These are phyloP conservation scores for Candida silvatica DNA, from an alignment of 805 yeast genomes.

Conservation along the genomic window DNA sequence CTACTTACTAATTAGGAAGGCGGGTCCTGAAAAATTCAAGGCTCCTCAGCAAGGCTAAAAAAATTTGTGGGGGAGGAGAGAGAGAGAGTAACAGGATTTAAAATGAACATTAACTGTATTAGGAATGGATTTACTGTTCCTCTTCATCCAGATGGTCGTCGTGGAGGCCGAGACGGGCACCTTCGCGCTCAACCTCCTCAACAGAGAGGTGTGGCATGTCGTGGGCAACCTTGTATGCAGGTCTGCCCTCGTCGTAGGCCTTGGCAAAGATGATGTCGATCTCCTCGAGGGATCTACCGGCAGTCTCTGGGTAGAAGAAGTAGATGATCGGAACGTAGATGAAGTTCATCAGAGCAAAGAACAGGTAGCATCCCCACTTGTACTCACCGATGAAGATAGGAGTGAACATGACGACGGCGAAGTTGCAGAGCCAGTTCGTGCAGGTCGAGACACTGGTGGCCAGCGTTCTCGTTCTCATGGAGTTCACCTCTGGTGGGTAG, in stretches of 20 bases:
- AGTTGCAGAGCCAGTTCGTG: slow-evolving; percentile 64
- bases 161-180: slow-evolving; percentile 44
- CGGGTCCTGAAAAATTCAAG: not conserved
- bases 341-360: slow-evolving; percentile 60
- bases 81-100: too few species aligned
- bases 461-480: slow-evolving; percentile 59
- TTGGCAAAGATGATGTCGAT: slow-evolving; percentile 64
- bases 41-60: too few species aligned
- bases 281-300: slow-evolving; percentile 68
- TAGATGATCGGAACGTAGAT: slow-evolving; percentile 52
- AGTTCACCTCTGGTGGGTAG: slow-evolving; percentile 61
- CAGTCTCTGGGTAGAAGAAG: slow-evolving; percentile 71
- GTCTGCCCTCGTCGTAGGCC: slow-evolving; percentile 45
- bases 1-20: not conserved
- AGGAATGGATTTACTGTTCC: too few species aligned
- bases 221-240: slow-evolving; percentile 57
- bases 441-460: slow-evolving; percentile 56
- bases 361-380: slow-evolving; percentile 59
- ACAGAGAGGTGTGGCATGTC: slow-evolving; percentile 50
- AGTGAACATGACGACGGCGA: slow-evolving; percentile 60
- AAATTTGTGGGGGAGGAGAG: too few species aligned
- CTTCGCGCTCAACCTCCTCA: slow-evolving; percentile 53
- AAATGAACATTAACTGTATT: too few species aligned
- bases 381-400: slow-evolving; percentile 45
- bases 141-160: slow-evolving; percentile 17